phyloP scores from a whole-genome alignment of 2,329 filamentous ascomycete species.

The Cyphellophora attinorum region DNA sequence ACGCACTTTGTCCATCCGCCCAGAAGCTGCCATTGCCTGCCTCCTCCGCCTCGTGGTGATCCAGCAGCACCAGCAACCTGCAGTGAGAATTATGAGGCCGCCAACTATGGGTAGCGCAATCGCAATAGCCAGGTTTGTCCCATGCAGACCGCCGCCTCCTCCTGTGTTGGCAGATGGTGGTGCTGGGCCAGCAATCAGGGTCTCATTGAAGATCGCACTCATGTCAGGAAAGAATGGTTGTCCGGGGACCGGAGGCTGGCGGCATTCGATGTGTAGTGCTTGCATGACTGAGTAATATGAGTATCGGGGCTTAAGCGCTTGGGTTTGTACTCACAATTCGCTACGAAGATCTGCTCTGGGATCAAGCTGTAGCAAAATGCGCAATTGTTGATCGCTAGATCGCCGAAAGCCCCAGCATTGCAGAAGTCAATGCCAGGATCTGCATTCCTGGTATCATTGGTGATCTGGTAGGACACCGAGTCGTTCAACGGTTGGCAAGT shows the following conservation, averaged over 20 bases:
- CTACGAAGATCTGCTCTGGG: slow-evolving; percentile 28
- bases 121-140: slow-evolving; percentile 26
- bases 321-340: slow-evolving; percentile 30
- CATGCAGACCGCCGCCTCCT: slow-evolving; percentile 14
- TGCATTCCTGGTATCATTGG: slow-evolving; percentile 20
- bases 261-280: slow-evolving; percentile 35
- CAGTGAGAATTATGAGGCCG: slow-evolving; percentile 27
- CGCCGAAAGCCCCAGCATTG: slow-evolving; percentile 26
- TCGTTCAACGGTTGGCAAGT: slow-evolving; percentile 25
- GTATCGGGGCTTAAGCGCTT: not conserved
- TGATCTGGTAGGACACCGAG: slow-evolving; percentile 21
- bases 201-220: slow-evolving; percentile 30
- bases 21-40: slow-evolving; percentile 21
- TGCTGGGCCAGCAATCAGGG: slow-evolving; percentile 26
- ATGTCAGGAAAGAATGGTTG: slow-evolving; percentile 29
- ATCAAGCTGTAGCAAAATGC: slow-evolving; percentile 34
- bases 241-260: slow-evolving; percentile 27
- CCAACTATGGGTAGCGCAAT: slow-evolving; percentile 34
- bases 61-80: slow-evolving; percentile 28
- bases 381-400: slow-evolving; percentile 31
- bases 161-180: slow-evolving; percentile 4
- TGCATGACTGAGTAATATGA: slow-evolving; percentile 28
- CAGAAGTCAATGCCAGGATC: slow-evolving; percentile 29
- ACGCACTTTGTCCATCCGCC: slow-evolving; percentile 16
- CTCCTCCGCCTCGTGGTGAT: slow-evolving; percentile 33